Percentiles rank a stretch among this genome's conserved stretches.
phyloP scores from a whole-genome alignment of 345 rosid genomes.

The Brassica cretica region DNA sequence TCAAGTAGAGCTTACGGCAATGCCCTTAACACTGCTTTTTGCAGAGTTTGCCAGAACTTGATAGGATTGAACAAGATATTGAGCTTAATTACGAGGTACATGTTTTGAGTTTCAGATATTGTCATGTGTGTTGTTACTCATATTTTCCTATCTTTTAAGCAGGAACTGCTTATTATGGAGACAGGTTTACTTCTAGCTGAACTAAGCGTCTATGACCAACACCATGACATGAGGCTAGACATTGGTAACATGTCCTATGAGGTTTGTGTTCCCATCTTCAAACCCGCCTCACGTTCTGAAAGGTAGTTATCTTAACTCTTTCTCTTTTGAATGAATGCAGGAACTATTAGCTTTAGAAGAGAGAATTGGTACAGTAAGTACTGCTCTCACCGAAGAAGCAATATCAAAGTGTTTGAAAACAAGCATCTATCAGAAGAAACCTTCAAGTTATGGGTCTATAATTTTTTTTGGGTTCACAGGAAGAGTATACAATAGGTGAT shows the following conservation, averaged over 20 bases:
- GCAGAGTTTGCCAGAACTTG: slow-evolving; percentile 81
- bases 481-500: slow-evolving; percentile 73
- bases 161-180: slow-evolving; percentile 87
- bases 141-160: too few species aligned
- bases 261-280: slow-evolving; percentile 49
- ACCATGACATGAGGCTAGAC: slow-evolving; percentile 93
- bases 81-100: slow-evolving; percentile 56
- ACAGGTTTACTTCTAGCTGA: slow-evolving; percentile 71
- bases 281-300: neutral
- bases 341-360: slow-evolving; percentile 94
- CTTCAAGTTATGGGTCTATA: slow-evolving; percentile 20
- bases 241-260: slow-evolving; percentile 97
- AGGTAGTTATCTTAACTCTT: too few species aligned
- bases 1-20: neutral
- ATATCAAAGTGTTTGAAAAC: slow-evolving; percentile 63
- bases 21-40: slow-evolving; percentile 14
- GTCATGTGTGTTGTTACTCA: too few species aligned
- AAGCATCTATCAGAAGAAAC: slow-evolving; percentile 49
- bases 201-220: slow-evolving; percentile 75
- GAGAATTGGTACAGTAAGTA: slow-evolving; percentile 93
- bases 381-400: slow-evolving; percentile 86
- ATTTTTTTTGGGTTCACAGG: slow-evolving; percentile 49
- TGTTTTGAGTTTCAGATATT: too few species aligned
- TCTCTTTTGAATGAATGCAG: slow-evolving; percentile 17
- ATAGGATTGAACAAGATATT: slow-evolving; percentile 88